phyloP scores from a whole-genome alignment of 2,329 filamentous ascomycete species.

The Balansia obtecta region DNA sequence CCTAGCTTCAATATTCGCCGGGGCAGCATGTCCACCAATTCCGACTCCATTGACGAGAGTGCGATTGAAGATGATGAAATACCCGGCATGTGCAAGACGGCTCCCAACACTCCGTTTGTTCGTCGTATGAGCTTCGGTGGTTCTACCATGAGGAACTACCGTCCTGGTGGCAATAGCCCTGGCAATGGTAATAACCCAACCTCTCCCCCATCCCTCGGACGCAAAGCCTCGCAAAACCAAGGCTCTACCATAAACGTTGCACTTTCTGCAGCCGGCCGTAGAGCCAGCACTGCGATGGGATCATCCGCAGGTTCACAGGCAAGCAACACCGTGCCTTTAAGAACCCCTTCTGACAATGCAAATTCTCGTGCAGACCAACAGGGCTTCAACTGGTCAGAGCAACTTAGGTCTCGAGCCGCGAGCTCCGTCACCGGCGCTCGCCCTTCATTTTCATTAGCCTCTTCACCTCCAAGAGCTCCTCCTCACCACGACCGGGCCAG shows the following conservation, averaged over 20 bases:
- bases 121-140: constrained; percentile 86
- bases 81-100: constrained; percentile 37
- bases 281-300: constrained; percentile 21
- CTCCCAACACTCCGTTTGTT: constrained; percentile 61
- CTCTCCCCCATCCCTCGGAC: constrained; percentile 25
- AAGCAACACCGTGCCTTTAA: constrained; percentile 44
- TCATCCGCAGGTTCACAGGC: constrained; percentile 33
- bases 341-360: constrained; percentile 53
- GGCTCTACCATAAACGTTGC: constrained; percentile 20
- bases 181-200: constrained; percentile 49
- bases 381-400: constrained; percentile 95
- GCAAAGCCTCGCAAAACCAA: constrained; percentile 17
- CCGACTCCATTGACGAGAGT: constrained; percentile 56
- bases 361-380: constrained; percentile 57
- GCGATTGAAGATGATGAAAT: constrained; percentile 59
- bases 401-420: constrained; percentile 83
- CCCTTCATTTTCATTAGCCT: constrained; percentile 46
- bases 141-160: constrained; percentile 51
- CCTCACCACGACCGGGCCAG: constrained; percentile 52
- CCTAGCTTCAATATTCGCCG: constrained; percentile 43
- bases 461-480: constrained; percentile 23
- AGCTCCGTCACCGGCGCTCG: constrained; percentile 51
- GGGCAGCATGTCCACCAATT: constrained; percentile 58
- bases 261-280: constrained; percentile 22
- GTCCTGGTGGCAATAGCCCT: constrained; percentile 40